phyloP scores from a whole-genome alignment of 768 basidiomycete species.

The Tricholoma flavovirens region DNA sequence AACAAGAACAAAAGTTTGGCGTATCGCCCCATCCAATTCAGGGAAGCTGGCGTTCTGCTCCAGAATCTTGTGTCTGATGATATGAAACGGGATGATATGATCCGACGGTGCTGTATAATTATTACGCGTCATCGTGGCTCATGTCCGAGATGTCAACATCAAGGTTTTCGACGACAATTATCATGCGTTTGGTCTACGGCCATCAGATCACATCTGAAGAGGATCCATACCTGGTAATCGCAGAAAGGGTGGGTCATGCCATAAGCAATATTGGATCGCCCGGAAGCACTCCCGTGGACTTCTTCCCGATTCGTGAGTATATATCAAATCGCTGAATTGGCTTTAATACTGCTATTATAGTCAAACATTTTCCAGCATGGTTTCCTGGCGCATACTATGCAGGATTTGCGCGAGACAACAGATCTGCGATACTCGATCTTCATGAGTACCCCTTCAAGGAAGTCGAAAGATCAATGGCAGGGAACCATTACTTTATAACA shows the following conservation, averaged over 20 bases:
- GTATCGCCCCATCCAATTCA: slow-evolving; percentile 5
- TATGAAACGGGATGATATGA: neutral
- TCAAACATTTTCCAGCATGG: slow-evolving; percentile 35
- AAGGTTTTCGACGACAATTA: slow-evolving; percentile 11
- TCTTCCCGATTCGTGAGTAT: slow-evolving; percentile 13
- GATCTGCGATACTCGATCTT: slow-evolving; percentile 22
- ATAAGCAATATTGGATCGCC: slow-evolving; percentile 5
- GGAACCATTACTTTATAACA: neutral
- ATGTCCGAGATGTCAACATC: neutral
- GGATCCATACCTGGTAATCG: slow-evolving; percentile 11
- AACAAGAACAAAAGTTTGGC: neutral
- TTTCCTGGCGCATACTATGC: slow-evolving; percentile 33
- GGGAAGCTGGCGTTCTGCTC: slow-evolving; percentile 1
- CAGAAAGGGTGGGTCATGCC: slow-evolving; percentile 1
- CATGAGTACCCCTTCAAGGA: slow-evolving; percentile 26
- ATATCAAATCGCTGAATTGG: neutral
- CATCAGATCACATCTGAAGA: slow-evolving; percentile 12
- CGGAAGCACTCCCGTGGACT: slow-evolving; percentile 10
- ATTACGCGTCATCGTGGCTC: neutral
- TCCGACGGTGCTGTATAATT: slow-evolving; percentile 17
- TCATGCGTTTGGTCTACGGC: slow-evolving; percentile 13
- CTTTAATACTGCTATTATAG: slow-evolving; percentile 13
- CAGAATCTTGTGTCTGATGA: slow-evolving; percentile 6
- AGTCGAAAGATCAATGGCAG: slow-evolving; percentile 23
- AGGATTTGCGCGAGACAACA: slow-evolving; percentile 26